These are phyloP conservation scores for Aquilaria sinensis DNA, from an alignment of 345 rosid genomes.

Conservation along the genomic window DNA sequence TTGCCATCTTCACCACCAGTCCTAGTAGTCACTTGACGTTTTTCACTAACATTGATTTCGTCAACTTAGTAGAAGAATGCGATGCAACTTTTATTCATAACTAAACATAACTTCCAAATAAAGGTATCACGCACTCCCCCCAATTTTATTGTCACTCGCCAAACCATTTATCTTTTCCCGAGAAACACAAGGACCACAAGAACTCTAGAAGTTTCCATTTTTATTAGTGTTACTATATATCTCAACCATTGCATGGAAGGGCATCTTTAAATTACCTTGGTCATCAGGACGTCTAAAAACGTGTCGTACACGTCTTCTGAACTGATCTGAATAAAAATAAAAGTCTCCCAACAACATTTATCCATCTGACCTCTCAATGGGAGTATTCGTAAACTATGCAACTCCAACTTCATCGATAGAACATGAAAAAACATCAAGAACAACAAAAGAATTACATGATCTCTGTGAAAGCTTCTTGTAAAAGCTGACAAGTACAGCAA, in stretches of 20 bases:
- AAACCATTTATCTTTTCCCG: slow-evolving; percentile 49
- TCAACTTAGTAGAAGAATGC: slow-evolving; percentile 73
- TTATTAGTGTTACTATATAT: slow-evolving; percentile 64
- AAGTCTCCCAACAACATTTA: slow-evolving; percentile 84
- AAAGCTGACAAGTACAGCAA: slow-evolving; percentile 39
- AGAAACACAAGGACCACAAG: slow-evolving; percentile 88
- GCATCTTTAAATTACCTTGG: slow-evolving; percentile 71
- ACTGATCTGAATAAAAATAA: slow-evolving; percentile 59
- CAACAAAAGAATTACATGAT: slow-evolving; percentile 53
- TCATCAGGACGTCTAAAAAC: slow-evolving; percentile 52
- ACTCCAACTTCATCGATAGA: slow-evolving; percentile 95
- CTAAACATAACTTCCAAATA: slow-evolving; percentile 73
- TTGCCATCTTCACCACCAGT: too few species aligned
- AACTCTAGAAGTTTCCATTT: slow-evolving; percentile 75
- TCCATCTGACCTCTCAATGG: slow-evolving; percentile 87
- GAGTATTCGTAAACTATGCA: slow-evolving; percentile 57
- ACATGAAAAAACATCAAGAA: slow-evolving; percentile 88
- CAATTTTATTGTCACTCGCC: slow-evolving; percentile 65
- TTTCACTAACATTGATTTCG: too few species aligned
- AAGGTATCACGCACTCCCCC: slow-evolving; percentile 68
- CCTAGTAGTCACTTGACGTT: too few species aligned
- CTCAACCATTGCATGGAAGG: slow-evolving; percentile 82
- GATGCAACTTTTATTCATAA: slow-evolving; percentile 71
- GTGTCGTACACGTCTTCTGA: slow-evolving; percentile 72
- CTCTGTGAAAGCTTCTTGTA: slow-evolving; percentile 57